Percentiles rank a stretch among this genome's conserved stretches.
Conservation (phyloP, 1,139 yeast genomes). For the Yamadazyma sp. region DNA sequence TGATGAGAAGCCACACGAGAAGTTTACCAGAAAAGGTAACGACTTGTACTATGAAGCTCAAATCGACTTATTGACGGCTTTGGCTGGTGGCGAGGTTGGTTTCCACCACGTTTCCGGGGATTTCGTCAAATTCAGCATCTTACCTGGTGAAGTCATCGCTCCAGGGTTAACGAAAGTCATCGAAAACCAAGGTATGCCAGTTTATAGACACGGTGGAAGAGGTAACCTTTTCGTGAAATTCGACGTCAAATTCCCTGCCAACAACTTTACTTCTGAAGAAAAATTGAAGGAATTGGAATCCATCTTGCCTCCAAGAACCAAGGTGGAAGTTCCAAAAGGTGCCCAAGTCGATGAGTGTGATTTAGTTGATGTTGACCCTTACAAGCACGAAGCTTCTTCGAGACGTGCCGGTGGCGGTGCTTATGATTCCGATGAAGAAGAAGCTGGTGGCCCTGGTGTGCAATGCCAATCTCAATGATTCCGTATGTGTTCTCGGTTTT, state of each 20-base stretch:
- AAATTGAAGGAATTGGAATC: slow-evolving; percentile 63
- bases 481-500: not conserved
- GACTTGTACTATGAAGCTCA: slow-evolving; percentile 85
- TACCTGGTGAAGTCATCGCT: slow-evolving; percentile 90
- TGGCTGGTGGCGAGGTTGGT: slow-evolving; percentile 92
- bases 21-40: slow-evolving; percentile 85
- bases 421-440: slow-evolving; percentile 69
- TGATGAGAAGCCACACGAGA: slow-evolving; percentile 82
- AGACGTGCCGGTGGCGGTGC: slow-evolving; percentile 56
- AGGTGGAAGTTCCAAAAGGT: slow-evolving; percentile 55
- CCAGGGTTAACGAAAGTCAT: slow-evolving; percentile 83
- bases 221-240: slow-evolving; percentile 76
- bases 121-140: slow-evolving; percentile 74
- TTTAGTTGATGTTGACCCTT: slow-evolving; percentile 60
- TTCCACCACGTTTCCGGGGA: slow-evolving; percentile 88
- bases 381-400: slow-evolving; percentile 51
- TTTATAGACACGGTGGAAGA: slow-evolving; percentile 70
- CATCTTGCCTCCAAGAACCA: slow-evolving; percentile 66
- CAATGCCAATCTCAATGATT: slow-evolving; percentile 82
- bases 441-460: slow-evolving; percentile 74
- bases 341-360: slow-evolving; percentile 84
- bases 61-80: slow-evolving; percentile 87
- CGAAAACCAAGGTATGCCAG: slow-evolving; percentile 96
- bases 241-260: slow-evolving; percentile 68
- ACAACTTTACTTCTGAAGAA: slow-evolving; percentile 64